Conservation (phyloP, 352 stramenopile species). For the Phytophthora pseudosyringae region DNA sequence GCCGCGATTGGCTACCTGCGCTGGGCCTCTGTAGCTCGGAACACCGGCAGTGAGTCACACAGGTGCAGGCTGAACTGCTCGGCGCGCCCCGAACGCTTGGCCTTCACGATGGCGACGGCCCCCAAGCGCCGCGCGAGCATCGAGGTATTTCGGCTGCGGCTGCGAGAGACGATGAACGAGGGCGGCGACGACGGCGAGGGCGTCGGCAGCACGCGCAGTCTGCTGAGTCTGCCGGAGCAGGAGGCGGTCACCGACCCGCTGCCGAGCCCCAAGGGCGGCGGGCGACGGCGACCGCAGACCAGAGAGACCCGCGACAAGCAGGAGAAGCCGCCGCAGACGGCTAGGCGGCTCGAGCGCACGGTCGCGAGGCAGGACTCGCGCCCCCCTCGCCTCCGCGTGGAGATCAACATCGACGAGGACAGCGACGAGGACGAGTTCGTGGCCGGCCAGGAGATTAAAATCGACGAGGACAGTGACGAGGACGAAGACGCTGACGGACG, state of each 20-base stretch:
- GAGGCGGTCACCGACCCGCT: background rate
- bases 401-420: slow-evolving; percentile 32
- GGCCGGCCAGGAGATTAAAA: slow-evolving; percentile 22
- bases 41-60: slow-evolving; percentile 7
- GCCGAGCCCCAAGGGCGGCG: background rate
- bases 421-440: slow-evolving; percentile 28
- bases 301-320: background rate
- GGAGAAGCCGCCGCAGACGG: slow-evolving; percentile 1
- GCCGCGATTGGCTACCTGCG: slow-evolving; percentile 24
- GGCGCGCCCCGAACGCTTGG: background rate
- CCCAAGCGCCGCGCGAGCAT: slow-evolving; percentile 47
- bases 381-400: slow-evolving; percentile 1
- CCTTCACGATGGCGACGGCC: slow-evolving; percentile 24
- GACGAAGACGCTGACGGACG: slow-evolving; percentile 42
- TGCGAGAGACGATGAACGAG: slow-evolving; percentile 75
- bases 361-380: slow-evolving; percentile 7
- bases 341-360: background rate
- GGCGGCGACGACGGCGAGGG: slow-evolving; percentile 42
- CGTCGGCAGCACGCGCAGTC: slow-evolving; percentile 21
- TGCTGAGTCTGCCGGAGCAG: slow-evolving; percentile 34
- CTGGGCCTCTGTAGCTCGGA: slow-evolving; percentile 13
- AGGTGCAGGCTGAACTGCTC: background rate
- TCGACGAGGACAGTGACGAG: slow-evolving; percentile 26
- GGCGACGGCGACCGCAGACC: background rate
- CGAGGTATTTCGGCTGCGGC: slow-evolving; percentile 71